These are phyloP conservation scores for Globisporangium orthogonon DNA, from an alignment of 352 stramenopile genomes.

Conservation along the genomic window DNA sequence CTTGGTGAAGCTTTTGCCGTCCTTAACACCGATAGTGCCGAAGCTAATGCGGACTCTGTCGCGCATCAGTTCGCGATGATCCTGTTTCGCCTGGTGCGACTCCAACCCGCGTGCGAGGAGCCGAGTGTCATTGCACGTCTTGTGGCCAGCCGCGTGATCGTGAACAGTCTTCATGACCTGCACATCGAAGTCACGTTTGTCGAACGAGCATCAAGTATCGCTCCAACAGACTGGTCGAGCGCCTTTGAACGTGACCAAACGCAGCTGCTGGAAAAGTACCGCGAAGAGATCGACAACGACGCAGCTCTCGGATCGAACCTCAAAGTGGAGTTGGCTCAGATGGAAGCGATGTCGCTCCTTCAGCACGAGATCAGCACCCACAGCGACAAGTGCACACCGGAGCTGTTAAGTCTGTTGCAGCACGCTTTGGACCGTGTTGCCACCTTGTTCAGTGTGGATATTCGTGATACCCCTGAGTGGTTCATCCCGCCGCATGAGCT, in stretches of 20 bases:
- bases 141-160: neutral
- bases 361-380: conserved; percentile 2
- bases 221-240: no score
- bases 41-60: no score
- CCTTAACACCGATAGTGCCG: no score
- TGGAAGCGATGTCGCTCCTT: neutral
- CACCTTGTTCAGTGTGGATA: neutral
- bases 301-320: no score
- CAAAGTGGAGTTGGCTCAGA: neutral
- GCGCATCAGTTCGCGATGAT: no score
- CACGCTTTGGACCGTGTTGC: no score
- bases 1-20: no score
- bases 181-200: neutral
- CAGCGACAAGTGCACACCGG: neutral
- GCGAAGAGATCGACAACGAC: no score
- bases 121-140: neutral
- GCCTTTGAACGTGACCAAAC: no score
- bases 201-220: neutral
- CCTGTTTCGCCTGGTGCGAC: no score
- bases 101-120: neutral
- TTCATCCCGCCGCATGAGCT: conserved; percentile 3
- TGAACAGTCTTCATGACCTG: neutral
- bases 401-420: neutral
- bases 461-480: neutral
- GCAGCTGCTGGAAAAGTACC: no score